Percentiles rank a stretch among this genome's conserved stretches.
Evolutionary conservation across 768 basidiomycete genomes (phyloP).

Genomic region (Cystobasidium ongulense): DNA sequence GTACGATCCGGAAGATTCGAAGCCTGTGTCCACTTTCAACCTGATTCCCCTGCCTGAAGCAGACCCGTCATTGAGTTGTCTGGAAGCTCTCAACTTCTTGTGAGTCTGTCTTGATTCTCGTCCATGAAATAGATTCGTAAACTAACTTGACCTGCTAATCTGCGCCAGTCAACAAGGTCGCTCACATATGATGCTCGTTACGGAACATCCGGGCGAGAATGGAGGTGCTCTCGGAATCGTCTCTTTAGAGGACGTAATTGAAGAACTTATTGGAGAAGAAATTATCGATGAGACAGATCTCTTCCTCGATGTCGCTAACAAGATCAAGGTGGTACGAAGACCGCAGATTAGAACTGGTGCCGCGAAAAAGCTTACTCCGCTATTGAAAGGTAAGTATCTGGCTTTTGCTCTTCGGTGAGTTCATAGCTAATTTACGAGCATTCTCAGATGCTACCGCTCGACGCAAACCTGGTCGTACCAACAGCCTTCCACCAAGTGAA

Average conservation of each 20-base stretch:
- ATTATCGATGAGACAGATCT: slow-evolving; percentile 42
- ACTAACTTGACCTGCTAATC: too few relatives aligned
- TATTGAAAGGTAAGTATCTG: slow-evolving; percentile 36
- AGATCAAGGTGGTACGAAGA: slow-evolving; percentile 40
- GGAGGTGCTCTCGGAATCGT: slow-evolving; percentile 87
- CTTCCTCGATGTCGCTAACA: slow-evolving; percentile 38
- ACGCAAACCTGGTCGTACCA: background rate
- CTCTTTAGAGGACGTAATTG: slow-evolving; percentile 53
- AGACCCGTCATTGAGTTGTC: slow-evolving; percentile 75
- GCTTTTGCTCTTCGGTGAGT: background rate
- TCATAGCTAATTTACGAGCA: too few relatives aligned
- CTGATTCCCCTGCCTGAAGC: slow-evolving; percentile 86
- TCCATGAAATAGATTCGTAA: too few relatives aligned
- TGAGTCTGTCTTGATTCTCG: background rate
- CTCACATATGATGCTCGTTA: slow-evolving; percentile 80
- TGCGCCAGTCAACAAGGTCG: slow-evolving; percentile 79
- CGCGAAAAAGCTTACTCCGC: slow-evolving; percentile 37
- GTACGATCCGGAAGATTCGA: slow-evolving; percentile 73
- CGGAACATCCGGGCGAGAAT: slow-evolving; percentile 66
- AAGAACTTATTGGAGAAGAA: slow-evolving; percentile 44
- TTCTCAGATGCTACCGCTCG: slow-evolving; percentile 10
- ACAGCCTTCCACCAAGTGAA: background rate
- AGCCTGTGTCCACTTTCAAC: slow-evolving; percentile 65
- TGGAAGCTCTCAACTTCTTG: slow-evolving; percentile 92
- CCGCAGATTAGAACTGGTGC: slow-evolving; percentile 34